A percentile compares a stretch with the other conserved stretches of the same genome.
phyloP scores from a whole-genome alignment of 805 yeast species.

The Saccharomycodes ludwigii region DNA sequence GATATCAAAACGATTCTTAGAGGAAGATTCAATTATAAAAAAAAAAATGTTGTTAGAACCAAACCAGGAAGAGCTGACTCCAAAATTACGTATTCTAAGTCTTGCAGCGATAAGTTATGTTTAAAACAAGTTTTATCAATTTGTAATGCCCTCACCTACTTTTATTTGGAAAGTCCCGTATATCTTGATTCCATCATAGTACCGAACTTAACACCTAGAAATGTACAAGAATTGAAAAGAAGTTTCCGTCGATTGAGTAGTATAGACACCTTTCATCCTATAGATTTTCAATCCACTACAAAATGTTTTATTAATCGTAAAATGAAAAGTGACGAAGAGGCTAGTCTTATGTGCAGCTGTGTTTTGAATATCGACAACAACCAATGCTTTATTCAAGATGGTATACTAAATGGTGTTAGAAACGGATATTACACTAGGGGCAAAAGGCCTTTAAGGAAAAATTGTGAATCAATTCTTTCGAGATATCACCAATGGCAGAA shows the following conservation, averaged over 20 bases:
- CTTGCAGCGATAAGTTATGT: slow-evolving; percentile 80
- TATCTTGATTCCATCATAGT: slow-evolving; percentile 38
- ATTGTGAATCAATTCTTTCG: slow-evolving; percentile 24
- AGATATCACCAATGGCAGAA: slow-evolving; percentile 17
- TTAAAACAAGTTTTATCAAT: slow-evolving; percentile 48
- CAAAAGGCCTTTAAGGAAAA: slow-evolving; percentile 28
- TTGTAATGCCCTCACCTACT: slow-evolving; percentile 33
- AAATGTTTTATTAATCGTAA: slow-evolving; percentile 8
- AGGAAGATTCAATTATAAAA: slow-evolving; percentile 51
- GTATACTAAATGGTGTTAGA: slow-evolving; percentile 44
- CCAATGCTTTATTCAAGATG: slow-evolving; percentile 14
- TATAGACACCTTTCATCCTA: not conserved
- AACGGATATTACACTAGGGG: slow-evolving; percentile 40
- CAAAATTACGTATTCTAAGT: slow-evolving; percentile 56
- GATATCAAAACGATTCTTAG: slow-evolving; percentile 26
- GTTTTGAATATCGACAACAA: slow-evolving; percentile 2
- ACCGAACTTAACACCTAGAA: slow-evolving; percentile 16
- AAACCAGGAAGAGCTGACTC: slow-evolving; percentile 90
- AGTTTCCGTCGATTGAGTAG: not conserved
- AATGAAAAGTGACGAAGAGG: slow-evolving; percentile 6
- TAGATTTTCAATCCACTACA: not conserved
- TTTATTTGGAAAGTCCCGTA: slow-evolving; percentile 19
- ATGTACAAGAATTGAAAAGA: not conserved
- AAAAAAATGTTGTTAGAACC: slow-evolving; percentile 64
- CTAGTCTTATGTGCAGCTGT: slow-evolving; percentile 13